Evolutionary conservation across 148 eudicot genomes (phyloP).

Genomic region (Rhododendron henanense): DNA sequence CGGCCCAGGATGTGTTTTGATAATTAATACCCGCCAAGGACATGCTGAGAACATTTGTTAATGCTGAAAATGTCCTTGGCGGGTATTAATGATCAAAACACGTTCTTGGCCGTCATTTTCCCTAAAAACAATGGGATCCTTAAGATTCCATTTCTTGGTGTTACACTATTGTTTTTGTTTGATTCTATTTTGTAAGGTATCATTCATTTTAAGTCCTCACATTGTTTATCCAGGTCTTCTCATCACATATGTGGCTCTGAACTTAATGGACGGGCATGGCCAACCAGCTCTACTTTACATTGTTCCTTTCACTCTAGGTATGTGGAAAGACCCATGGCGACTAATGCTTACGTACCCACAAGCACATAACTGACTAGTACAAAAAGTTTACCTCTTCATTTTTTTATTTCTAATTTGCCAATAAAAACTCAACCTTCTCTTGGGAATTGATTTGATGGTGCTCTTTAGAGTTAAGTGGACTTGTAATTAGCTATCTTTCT

Average conservation of each 20-base stretch:
- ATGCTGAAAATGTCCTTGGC: too few species aligned
- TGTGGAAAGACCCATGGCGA: constrained; percentile 4
- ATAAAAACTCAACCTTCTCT: not conserved
- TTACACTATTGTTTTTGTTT: not conserved
- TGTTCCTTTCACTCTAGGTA: constrained; percentile 94
- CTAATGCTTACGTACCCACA: not conserved
- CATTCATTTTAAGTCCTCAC: not conserved
- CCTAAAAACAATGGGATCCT: not conserved
- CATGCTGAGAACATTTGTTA: too few species aligned
- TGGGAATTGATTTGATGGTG: not conserved
- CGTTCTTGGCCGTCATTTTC: too few species aligned
- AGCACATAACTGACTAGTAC: not conserved
- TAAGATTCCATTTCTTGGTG: not conserved
- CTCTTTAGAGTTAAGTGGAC: not conserved
- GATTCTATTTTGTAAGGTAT: not conserved
- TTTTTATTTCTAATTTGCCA: not conserved
- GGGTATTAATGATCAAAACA: too few species aligned
- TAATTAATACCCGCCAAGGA: too few species aligned
- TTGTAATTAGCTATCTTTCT: not conserved
- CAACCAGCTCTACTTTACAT: constrained; percentile 99
- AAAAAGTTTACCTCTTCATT: not conserved
- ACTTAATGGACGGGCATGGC: constrained; percentile 99
- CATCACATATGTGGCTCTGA: constrained; percentile 86
- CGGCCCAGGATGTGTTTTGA: too few species aligned
- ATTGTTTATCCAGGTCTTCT: constrained; percentile 63